Base-by-base conservation (phyloP, 495 filamentous ascomycete genomes). In the Penicillium paxilli region DNA sequence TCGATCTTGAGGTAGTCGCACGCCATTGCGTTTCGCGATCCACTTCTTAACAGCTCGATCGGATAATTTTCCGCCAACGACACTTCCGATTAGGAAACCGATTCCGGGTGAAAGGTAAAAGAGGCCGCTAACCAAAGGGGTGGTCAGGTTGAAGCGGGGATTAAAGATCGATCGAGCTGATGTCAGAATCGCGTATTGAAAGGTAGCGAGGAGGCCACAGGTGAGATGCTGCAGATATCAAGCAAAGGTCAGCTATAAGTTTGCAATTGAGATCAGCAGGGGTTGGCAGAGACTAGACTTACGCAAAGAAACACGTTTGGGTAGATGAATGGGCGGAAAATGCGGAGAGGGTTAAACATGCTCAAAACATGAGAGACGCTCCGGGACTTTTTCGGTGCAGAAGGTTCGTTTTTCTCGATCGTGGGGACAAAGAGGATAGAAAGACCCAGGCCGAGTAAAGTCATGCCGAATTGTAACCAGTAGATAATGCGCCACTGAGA, bases 61-160 rank as follows among this genome's bases (percentile, higher is more conserved):
- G 2, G 88, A 86, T 59, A 84, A 84, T 9, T 81, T 79, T 12
- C 88, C 88, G 20, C 88, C 88, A 26, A 85, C 60, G 61, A 90
- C 82, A 30, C 84, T 88, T 6, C 88, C 88, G 8, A 84, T 40
- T 0, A 91, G 74, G 59, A 89, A 90, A 6, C 87, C 88, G 35
- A 77, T 77, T 16, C 87, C 87, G 0, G 88, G 88, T 1, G 88
- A 84, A 22, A 92, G 83, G 62, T 89, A 92, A 74, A 92, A 90
- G 12, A 92, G 79, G 4, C 87, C 87, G 37, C 76, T 77, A 57
- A 86, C 79, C n/a, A 90, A 75, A 3, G 87, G 86, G 5, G 85
- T 76, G 20, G 78, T 81, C 9, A 92, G 78, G 58, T 85, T 59
- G 72, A 90, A 91, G 17, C 87, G 81, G 2, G 87, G 87, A 63